phyloP scores from a whole-genome alignment of 495 filamentous ascomycete genomes.

The Pyrenopolyporus hunteri region DNA sequence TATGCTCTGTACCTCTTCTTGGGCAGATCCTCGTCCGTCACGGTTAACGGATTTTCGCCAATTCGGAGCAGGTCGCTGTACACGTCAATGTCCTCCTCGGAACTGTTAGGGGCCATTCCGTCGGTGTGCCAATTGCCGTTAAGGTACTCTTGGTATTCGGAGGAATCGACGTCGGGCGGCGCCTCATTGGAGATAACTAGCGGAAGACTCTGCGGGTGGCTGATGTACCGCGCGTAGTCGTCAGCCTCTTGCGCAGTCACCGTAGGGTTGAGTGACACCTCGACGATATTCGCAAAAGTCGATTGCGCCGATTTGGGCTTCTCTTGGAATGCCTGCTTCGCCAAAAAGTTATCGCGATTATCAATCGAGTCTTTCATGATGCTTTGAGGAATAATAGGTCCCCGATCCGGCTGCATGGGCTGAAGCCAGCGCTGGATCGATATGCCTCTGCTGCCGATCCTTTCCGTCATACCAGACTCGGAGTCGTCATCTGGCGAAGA shows the following conservation, averaged over 20 bases:
- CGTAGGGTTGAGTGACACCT: conserved; percentile 77
- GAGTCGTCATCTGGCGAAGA: conserved; percentile 45
- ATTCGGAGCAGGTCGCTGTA: conserved; percentile 78
- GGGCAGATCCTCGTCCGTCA: conserved; percentile 76
- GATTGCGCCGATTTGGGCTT: conserved; percentile 78
- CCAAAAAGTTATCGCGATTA: conserved; percentile 33
- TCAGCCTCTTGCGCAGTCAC: conserved; percentile 75
- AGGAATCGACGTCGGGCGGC: conserved; percentile 55
- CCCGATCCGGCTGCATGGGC: conserved; percentile 46
- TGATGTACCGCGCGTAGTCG: conserved; percentile 90
- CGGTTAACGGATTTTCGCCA: conserved; percentile 83
- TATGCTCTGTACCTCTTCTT: conserved; percentile 98
- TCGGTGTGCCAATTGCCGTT: conserved; percentile 58
- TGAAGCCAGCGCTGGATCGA: conserved; percentile 62
- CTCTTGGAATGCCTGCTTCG: conserved; percentile 56
- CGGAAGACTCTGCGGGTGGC: conserved; percentile 86
- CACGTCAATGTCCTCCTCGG: conserved; percentile 72
- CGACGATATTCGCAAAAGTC: conserved; percentile 85
- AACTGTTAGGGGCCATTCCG: conserved; percentile 38
- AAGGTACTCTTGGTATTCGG: conserved; percentile 78
- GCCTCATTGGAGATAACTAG: conserved; percentile 79
- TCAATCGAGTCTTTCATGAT: conserved; percentile 55
- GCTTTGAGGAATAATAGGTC: conserved; percentile 46
- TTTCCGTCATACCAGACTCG: conserved; percentile 46
- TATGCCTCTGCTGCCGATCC: conserved; percentile 45